Evolutionary conservation across 116 monocot genomes (phyloP).

Genomic region (Cymodocea nodosa): DNA sequence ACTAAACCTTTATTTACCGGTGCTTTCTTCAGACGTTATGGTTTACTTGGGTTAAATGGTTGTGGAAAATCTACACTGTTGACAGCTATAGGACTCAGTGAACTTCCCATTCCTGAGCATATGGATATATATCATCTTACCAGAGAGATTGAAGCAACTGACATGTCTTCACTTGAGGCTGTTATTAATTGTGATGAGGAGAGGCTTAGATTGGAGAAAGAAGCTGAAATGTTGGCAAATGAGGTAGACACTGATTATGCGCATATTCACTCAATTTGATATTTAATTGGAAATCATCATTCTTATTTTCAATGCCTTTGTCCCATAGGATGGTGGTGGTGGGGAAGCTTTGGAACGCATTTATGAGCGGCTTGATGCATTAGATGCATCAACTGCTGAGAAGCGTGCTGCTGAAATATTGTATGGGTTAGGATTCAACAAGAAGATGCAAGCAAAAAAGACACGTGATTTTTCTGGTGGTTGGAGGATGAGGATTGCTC

Average conservation of each 20-base stretch:
- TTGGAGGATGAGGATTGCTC: constrained; percentile 98
- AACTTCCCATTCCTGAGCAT: constrained; percentile 92
- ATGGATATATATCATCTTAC: constrained; percentile 91
- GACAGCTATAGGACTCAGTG: constrained; percentile 63
- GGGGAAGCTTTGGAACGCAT: constrained; percentile 74
- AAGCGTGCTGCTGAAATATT: constrained; percentile 98
- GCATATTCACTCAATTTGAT: no score
- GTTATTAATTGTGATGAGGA: constrained; percentile 94
- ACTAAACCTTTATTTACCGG: background rate
- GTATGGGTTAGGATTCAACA: constrained; percentile 81
- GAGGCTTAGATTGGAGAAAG: constrained; percentile 77
- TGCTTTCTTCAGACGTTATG: constrained; percentile 80
- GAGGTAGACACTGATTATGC: constrained; percentile 47
- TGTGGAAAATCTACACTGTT: constrained; percentile 96
- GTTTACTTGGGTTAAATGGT: constrained; percentile 91
- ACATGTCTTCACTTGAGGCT: constrained; percentile 86
- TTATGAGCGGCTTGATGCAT: constrained; percentile 89
- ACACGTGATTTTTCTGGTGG: constrained; percentile 97
- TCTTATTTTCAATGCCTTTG: background rate
- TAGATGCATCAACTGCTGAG: constrained; percentile 95
- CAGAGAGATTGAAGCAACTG: constrained; percentile 90
- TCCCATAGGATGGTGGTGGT: constrained; percentile 71
- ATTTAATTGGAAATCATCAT: no score
- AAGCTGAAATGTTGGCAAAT: constrained; percentile 60
- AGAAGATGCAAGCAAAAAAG: constrained; percentile 94